Evolutionary conservation across 2,329 filamentous ascomycete genomes (phyloP).

Genomic region (Juglanconis oblonga): DNA sequence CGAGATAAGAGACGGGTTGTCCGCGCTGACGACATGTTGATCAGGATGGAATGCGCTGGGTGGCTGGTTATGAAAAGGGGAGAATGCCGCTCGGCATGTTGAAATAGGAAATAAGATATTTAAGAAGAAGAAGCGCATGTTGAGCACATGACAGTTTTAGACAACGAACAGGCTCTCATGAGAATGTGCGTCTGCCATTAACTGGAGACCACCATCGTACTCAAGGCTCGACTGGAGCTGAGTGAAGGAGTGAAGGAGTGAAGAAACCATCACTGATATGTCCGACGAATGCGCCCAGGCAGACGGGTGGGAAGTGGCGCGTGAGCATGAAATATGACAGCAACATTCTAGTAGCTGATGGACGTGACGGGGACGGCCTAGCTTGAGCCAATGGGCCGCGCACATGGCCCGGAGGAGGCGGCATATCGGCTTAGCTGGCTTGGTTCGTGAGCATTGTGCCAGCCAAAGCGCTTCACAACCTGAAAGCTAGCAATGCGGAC

Average conservation of each 20-base stretch:
- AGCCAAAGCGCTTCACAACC: background rate
- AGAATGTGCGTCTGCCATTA: background rate
- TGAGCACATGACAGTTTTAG: background rate
- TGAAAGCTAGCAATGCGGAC: background rate
- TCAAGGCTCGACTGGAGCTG: background rate
- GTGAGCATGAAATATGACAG: background rate
- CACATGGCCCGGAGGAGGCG: conserved; percentile 9
- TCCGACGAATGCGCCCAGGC: too few relatives aligned
- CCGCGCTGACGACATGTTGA: conserved; percentile 11
- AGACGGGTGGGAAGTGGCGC: background rate
- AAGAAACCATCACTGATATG: background rate
- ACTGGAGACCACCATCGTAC: background rate
- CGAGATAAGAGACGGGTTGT: background rate
- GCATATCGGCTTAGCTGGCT: background rate
- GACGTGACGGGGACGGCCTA: background rate
- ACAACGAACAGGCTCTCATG: background rate
- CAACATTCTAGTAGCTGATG: background rate
- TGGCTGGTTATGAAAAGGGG: background rate
- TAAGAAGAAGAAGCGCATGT: background rate
- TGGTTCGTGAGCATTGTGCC: background rate
- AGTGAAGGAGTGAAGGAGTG: too few relatives aligned
- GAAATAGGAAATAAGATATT: background rate
- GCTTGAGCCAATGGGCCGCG: conserved; percentile 11
- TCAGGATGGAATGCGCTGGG: background rate
- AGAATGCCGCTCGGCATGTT: background rate